These are phyloP conservation scores for Toxoplasma gondii DNA, from an alignment of 169 alveolate genomes.

Conservation along the genomic window DNA sequence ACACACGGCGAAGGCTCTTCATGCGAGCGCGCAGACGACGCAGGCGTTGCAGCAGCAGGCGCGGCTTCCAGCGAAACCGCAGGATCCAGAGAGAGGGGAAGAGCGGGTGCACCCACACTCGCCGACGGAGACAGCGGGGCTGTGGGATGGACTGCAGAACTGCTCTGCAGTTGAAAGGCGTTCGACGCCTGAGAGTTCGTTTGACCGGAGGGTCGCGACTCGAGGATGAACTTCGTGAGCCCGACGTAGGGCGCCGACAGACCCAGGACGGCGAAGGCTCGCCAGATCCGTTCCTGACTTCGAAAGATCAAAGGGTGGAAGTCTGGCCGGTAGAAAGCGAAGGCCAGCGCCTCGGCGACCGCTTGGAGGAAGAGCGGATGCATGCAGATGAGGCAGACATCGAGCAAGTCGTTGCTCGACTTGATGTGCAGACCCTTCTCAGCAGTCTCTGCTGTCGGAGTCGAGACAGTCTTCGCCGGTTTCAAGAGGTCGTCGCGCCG, in stretches of 20 bases:
- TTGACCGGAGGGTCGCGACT: constrained; percentile 59
- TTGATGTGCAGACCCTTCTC: background rate
- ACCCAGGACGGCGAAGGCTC: constrained; percentile 33
- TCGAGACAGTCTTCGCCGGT: background rate
- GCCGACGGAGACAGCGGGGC: background rate
- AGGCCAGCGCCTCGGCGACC: constrained; percentile 4
- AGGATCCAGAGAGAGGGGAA: constrained; percentile 15
- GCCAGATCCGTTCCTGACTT: constrained; percentile 18
- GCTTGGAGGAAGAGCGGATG: constrained; percentile 36
- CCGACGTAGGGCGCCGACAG: constrained; percentile 56
- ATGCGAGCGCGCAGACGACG: background rate
- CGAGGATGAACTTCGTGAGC: constrained; percentile 54
- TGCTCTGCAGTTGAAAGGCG: too few relatives aligned
- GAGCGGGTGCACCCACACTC: background rate
- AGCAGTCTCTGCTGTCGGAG: background rate
- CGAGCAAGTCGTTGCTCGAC: constrained; percentile 64
- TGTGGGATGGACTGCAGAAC: background rate
- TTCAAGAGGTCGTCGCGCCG: constrained; percentile 29
- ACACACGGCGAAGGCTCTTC: too few relatives aligned
- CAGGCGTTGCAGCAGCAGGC: background rate
- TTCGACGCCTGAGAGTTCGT: too few relatives aligned
- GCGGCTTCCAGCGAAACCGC: background rate
- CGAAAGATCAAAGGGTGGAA: constrained; percentile 36
- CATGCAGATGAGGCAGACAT: constrained; percentile 5
- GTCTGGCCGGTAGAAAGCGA: constrained; percentile 26